These are phyloP conservation scores for Gossypium anomalum DNA, from an alignment of 345 rosid genomes.

Conservation along the genomic window DNA sequence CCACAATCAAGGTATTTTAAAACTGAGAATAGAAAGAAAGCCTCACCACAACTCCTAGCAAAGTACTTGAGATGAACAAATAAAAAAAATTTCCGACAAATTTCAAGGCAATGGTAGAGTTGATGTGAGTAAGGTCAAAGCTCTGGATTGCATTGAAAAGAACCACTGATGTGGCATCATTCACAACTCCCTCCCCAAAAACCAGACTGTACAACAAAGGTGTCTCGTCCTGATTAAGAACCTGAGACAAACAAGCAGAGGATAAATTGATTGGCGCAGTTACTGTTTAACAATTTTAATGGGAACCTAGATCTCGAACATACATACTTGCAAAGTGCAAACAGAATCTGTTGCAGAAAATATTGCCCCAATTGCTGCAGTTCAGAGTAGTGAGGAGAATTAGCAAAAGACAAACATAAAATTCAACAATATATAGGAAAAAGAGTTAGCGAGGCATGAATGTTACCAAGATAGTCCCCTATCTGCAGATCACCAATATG, in stretches of 20 bases:
- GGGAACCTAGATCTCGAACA: neutral
- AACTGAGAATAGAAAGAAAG: conserved; percentile 6
- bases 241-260: conserved; percentile 36
- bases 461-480: conserved; percentile 78
- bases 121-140: conserved; percentile 67
- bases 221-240: conserved; percentile 90
- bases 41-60: conserved; percentile 70
- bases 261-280: neutral
- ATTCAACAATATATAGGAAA: neutral
- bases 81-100: conserved; percentile 71
- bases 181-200: conserved; percentile 96
- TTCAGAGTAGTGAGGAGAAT: conserved; percentile 14
- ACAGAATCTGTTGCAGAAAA: conserved; percentile 99
- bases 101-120: conserved; percentile 45
- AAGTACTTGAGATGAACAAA: conserved; percentile 71
- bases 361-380: conserved; percentile 92
- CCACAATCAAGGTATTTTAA: neutral
- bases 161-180: conserved; percentile 95
- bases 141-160: conserved; percentile 91
- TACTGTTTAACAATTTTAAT: conserved; percentile 11
- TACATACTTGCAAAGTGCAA: conserved; percentile 85
- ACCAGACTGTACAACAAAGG: conserved; percentile 85
- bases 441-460: neutral
- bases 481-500: conserved; percentile 56
- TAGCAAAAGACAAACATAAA: conserved; percentile 4